Percentiles rank a stretch among this genome's conserved stretches.
Evolutionary conservation across 148 eudicot species (phyloP).

Genomic region (Silene uniflora): DNA sequence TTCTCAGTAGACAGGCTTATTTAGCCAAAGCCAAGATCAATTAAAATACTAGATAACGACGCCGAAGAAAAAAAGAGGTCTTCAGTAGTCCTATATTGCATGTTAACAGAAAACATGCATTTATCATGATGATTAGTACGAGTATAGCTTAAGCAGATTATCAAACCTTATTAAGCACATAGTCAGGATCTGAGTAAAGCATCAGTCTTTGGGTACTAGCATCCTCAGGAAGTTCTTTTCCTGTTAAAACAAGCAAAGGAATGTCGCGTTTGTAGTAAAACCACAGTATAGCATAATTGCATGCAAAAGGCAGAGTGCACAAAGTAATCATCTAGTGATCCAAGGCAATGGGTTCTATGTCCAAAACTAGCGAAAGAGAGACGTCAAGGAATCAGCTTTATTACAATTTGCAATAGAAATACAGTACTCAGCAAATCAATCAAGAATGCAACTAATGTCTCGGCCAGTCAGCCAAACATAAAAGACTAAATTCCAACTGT

Average conservation of each 20-base stretch:
- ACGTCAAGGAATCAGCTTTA: no score
- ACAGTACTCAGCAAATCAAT: no score
- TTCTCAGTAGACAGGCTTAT: background rate
- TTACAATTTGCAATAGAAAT: no score
- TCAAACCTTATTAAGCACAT: constrained; percentile 69
- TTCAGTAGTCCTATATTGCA: background rate
- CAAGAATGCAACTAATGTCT: no score
- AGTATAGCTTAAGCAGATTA: background rate
- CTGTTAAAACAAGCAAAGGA: constrained; percentile 33
- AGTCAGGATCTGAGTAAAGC: constrained; percentile 59
- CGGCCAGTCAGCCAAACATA: no score
- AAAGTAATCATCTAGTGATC: background rate
- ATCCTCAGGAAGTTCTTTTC: constrained; percentile 72
- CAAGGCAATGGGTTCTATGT: background rate
- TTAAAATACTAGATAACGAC: background rate
- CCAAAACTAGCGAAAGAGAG: no score
- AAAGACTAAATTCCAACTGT: no score
- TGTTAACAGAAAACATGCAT: background rate
- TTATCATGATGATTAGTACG: background rate
- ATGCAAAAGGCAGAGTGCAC: background rate
- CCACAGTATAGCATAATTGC: background rate
- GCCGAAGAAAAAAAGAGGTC: background rate
- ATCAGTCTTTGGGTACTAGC: constrained; percentile 47
- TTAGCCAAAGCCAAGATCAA: background rate
- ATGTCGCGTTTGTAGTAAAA: background rate